Evolutionary conservation across 768 basidiomycete genomes (phyloP).

Genomic region (Kondoa subrosea): DNA sequence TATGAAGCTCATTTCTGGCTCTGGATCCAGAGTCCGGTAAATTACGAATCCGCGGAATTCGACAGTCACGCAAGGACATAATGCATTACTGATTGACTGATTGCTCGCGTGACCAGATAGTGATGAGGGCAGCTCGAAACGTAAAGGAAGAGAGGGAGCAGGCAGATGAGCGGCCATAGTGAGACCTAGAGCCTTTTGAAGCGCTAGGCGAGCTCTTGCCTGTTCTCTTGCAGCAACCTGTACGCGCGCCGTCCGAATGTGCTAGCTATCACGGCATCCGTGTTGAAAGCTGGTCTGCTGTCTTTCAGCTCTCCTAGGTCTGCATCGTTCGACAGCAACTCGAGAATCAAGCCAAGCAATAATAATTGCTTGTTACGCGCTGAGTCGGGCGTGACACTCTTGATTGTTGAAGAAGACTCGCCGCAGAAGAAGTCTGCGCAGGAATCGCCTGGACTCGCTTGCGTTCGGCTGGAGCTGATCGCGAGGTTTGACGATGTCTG

Average conservation of each 20-base stretch:
- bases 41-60: neutral
- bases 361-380: too few relatives aligned
- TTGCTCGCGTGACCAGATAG: neutral
- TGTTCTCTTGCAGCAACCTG: neutral
- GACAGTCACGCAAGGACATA: neutral
- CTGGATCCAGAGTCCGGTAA: constrained; percentile 3
- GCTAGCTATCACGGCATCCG: too few relatives aligned
- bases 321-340: too few relatives aligned
- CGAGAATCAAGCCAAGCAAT: too few relatives aligned
- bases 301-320: too few relatives aligned
- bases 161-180: neutral
- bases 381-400: too few relatives aligned
- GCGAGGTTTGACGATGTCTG: neutral
- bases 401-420: too few relatives aligned
- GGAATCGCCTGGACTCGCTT: too few relatives aligned
- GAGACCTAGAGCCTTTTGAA: neutral
- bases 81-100: neutral
- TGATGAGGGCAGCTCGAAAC: neutral
- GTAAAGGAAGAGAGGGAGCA: neutral
- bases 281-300: too few relatives aligned
- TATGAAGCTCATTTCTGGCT: neutral
- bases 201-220: neutral
- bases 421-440: too few relatives aligned
- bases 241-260: too few relatives aligned
- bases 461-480: neutral